Conservation (phyloP, 2,329 filamentous ascomycete genomes). For the Aureobasidium pullulans region DNA sequence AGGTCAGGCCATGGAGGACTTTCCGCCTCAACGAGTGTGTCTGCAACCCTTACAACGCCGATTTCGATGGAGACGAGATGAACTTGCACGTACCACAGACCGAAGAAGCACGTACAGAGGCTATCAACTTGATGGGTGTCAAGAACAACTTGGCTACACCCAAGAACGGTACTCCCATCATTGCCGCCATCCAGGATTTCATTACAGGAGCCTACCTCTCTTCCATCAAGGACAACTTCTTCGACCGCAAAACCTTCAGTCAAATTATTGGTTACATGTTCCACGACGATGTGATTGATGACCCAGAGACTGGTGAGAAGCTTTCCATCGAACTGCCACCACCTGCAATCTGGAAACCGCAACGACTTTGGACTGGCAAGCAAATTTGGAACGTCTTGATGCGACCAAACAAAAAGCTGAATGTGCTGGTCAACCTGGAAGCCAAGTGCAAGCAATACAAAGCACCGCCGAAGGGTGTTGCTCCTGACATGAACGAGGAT, state of each 20-base stretch:
- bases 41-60: constrained; percentile 95
- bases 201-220: constrained; percentile 91
- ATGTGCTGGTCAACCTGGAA: constrained; percentile 83
- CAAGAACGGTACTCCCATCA: constrained; percentile 96
- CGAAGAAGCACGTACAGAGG: constrained; percentile 90
- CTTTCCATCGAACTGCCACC: constrained; percentile 76
- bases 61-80: constrained; percentile 99
- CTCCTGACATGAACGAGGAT: constrained; percentile 65
- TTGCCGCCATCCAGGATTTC: constrained; percentile 98
- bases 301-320: constrained; percentile 38
- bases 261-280: constrained; percentile 95
- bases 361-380: constrained; percentile 91
- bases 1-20: constrained; percentile 88
- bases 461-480: constrained; percentile 49
- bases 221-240: constrained; percentile 89
- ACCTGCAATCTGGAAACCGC: constrained; percentile 77
- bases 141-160: constrained; percentile 94
- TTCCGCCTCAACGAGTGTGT: constrained; percentile 98
- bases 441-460: constrained; percentile 82
- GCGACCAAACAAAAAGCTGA: constrained; percentile 77
- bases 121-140: constrained; percentile 94
- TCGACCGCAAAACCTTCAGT: constrained; percentile 77
- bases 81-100: constrained; percentile 97
- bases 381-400: constrained; percentile 90
- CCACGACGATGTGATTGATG: constrained; percentile 52